Evolutionary conservation across 2,329 filamentous ascomycete species (phyloP), one percentile per base, ranked within the genome.

Genomic region (Penicillium sp.): DNA sequence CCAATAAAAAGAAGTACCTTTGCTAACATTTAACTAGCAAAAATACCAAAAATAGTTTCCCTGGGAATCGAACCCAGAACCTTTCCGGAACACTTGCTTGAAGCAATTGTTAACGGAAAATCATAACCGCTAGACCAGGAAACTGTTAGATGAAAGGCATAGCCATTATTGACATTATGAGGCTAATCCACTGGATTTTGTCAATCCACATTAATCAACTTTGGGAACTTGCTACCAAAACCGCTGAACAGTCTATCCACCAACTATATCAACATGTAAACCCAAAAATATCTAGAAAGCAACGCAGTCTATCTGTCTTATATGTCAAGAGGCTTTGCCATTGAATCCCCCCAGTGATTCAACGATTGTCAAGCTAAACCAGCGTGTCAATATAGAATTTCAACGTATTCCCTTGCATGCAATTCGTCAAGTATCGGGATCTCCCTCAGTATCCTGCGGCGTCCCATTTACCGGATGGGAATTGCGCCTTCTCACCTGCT

Each of bases 1-100:
- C 5, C 5, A 39, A 29, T 6, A 13, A 15, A 28, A 4, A 3
- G n/a, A 29, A 33, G 21, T 26, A 35, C 17, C 42, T 45, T 4
- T 19, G 10, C 32, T 37, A 28, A 19, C 8, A 38, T 12, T n/a
- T n/a, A 5, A 7, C 24, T 24, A 17, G 24, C 1, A 13, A 19
- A 37, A 43, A 6, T 2, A 31, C 19, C 37, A 50, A 47, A 50
- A 47, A 31, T 50, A 42, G 48, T 50, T 50, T 49, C 48, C 33
- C 48, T 49, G 48, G 48, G 48, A 49, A 49, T 49, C 48, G 48
- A 50, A 50, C 48, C 48, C 48, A 50, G 48, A 50, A 50, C 48
- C 48, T 50, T 50, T 50, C 48, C 48, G 48, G 48, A 50, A 50
- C 48, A 47, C 9, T 1, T 31, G 48, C 43, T 3, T 17, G 17